Conservation (phyloP, 768 basidiomycete genomes). For the Boletus rubroflammeus region DNA sequence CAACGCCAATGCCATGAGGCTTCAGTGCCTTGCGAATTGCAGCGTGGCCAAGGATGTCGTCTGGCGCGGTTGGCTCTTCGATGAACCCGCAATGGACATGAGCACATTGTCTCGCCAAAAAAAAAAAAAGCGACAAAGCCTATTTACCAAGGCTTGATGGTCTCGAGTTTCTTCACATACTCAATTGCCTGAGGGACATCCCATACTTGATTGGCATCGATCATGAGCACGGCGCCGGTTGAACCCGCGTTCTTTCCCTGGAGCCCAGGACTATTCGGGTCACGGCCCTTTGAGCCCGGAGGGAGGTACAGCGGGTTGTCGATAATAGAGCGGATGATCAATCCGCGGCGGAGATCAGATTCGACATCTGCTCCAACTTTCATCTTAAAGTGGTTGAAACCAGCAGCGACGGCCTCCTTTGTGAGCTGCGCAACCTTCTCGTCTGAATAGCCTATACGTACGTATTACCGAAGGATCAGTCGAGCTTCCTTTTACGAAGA, state of each 20-base stretch:
- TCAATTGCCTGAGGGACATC: slow-evolving; percentile 92
- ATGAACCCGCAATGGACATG: slow-evolving; percentile 65
- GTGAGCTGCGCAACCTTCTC: slow-evolving; percentile 88
- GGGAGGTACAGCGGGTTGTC: slow-evolving; percentile 87
- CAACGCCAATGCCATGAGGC: slow-evolving; percentile 85
- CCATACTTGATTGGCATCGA: slow-evolving; percentile 97
- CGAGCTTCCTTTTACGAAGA: not conserved
- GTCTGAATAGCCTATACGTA: slow-evolving; percentile 72
- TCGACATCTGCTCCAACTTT: slow-evolving; percentile 87
- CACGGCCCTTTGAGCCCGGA: slow-evolving; percentile 48
- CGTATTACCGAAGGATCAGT: slow-evolving; percentile 8
- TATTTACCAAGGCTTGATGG: slow-evolving; percentile 80
- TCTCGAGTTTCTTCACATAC: slow-evolving; percentile 75
- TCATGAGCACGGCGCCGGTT: slow-evolving; percentile 92
- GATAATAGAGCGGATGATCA: slow-evolving; percentile 90
- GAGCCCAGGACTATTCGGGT: slow-evolving; percentile 59
- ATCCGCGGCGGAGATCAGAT: slow-evolving; percentile 82
- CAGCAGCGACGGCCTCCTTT: slow-evolving; percentile 75
- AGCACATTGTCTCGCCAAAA: not conserved
- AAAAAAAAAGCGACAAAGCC: not conserved
- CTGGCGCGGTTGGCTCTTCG: slow-evolving; percentile 95
- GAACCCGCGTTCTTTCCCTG: slow-evolving; percentile 92
- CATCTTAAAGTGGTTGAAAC: slow-evolving; percentile 99
- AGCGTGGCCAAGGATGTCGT: slow-evolving; percentile 89
- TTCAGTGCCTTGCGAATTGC: slow-evolving; percentile 79